phyloP scores from a whole-genome alignment of 441 rosid species.

The Adansonia gregorii region DNA sequence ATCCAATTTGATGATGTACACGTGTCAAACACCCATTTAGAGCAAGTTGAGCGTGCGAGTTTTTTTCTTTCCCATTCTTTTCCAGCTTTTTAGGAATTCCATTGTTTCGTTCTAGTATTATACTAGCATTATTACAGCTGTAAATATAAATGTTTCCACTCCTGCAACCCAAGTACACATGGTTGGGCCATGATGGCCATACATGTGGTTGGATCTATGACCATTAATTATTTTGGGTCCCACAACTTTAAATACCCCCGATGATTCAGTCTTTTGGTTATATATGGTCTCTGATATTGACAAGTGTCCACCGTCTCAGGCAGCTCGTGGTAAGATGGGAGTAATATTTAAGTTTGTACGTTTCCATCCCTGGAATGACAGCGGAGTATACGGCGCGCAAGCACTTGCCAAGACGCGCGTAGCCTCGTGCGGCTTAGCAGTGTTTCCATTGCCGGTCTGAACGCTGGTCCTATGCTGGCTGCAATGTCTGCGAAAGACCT shows the following conservation, averaged over 20 bases:
- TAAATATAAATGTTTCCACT: not conserved
- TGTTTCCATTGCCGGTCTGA: too few relatives aligned
- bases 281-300: slow-evolving; percentile 2
- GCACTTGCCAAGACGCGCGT: not conserved
- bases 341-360: not conserved
- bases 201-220: slow-evolving; percentile 24
- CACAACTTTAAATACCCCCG: slow-evolving; percentile 31
- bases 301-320: slow-evolving; percentile 29
- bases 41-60: slow-evolving; percentile 17
- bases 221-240: slow-evolving; percentile 12
- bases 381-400: too few relatives aligned
- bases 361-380: too few relatives aligned
- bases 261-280: not conserved
- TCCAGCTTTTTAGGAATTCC: slow-evolving; percentile 28
- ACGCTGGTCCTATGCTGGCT: not conserved
- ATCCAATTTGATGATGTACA: slow-evolving; percentile 32
- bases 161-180: too few relatives aligned
- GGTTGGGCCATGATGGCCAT: slow-evolving; percentile 12
- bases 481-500: not conserved
- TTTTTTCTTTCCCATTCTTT: too few relatives aligned
- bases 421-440: not conserved
- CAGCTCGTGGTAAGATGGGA: not conserved
- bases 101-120: not conserved
- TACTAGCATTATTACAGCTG: too few relatives aligned
- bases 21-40: slow-evolving; percentile 44